Conservation (phyloP, 306 rosid species). For the Fragaria vesca region DNA sequence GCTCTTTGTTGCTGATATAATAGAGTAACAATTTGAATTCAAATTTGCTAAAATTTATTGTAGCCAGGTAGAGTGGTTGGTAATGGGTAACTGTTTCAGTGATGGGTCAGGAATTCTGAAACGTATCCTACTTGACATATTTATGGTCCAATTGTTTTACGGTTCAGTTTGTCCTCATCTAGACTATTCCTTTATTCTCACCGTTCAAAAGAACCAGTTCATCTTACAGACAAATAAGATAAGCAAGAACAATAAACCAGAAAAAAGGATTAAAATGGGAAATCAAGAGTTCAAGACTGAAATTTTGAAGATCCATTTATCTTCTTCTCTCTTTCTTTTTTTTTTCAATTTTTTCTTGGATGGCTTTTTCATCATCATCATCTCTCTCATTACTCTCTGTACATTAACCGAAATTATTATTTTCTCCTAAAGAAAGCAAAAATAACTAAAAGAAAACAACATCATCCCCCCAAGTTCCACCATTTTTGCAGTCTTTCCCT, state of each 20-base stretch:
- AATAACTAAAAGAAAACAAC: not conserved
- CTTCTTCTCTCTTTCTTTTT: not conserved
- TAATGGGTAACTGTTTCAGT: no score
- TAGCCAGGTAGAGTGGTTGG: not conserved
- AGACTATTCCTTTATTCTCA: not conserved
- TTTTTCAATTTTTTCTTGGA: not conserved
- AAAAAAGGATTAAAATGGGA: not conserved
- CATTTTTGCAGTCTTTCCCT: not conserved
- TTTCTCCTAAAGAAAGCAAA: constrained; percentile 18
- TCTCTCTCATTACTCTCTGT: constrained; percentile 40
- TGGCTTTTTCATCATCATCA: constrained; percentile 3
- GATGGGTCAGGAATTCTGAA: not conserved
- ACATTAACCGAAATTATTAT: constrained; percentile 72
- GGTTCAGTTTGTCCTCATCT: constrained; percentile 1
- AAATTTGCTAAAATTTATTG: not conserved
- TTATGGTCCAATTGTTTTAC: not conserved
- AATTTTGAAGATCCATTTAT: constrained; percentile 12
- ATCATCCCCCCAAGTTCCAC: not conserved
- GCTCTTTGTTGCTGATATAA: no score
- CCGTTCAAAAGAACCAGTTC: not conserved
- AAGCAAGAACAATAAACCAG: not conserved
- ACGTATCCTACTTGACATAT: not conserved
- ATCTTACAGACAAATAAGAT: not conserved
- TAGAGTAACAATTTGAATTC: no score
- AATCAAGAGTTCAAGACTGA: constrained; percentile 17